Conservation (phyloP, 495 filamentous ascomycete genomes). For the Penicillium pancosmium region DNA sequence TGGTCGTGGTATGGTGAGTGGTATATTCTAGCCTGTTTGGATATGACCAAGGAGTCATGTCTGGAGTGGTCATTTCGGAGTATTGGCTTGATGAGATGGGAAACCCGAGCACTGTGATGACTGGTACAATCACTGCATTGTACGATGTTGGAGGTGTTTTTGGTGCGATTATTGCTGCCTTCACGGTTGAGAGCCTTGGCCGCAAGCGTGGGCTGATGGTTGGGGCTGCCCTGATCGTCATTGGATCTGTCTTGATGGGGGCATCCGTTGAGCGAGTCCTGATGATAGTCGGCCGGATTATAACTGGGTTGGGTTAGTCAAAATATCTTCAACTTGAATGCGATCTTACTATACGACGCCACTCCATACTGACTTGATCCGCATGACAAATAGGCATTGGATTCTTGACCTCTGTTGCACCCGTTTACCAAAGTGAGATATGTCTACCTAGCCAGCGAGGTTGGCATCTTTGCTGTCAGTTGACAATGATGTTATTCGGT, state of each 20-base stretch:
- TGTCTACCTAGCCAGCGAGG: slow-evolving; percentile 28
- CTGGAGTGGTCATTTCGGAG: slow-evolving; percentile 24
- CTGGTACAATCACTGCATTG: slow-evolving; percentile 45
- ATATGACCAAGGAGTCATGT: slow-evolving; percentile 41
- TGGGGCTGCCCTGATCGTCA: slow-evolving; percentile 49
- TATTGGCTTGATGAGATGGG: slow-evolving; percentile 24
- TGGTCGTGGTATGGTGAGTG: not conserved
- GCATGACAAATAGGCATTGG: slow-evolving; percentile 27
- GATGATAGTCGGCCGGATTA: slow-evolving; percentile 34
- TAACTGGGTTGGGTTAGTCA: slow-evolving; percentile 40
- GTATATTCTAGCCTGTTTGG: slow-evolving; percentile 26
- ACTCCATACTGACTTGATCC: not conserved
- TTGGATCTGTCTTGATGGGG: slow-evolving; percentile 55
- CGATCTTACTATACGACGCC: not conserved
- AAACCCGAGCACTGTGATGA: slow-evolving; percentile 21
- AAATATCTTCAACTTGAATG: not conserved
- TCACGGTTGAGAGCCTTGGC: slow-evolving; percentile 52
- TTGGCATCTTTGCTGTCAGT: slow-evolving; percentile 32
- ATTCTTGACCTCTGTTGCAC: slow-evolving; percentile 31
- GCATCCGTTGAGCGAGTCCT: slow-evolving; percentile 39
- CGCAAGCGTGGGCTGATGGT: slow-evolving; percentile 51
- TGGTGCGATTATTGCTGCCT: slow-evolving; percentile 50
- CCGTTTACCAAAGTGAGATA: slow-evolving; percentile 38
- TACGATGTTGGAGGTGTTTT: slow-evolving; percentile 58
- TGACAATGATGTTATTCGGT: slow-evolving; percentile 32